Conservation (phyloP, 2,329 filamentous ascomycete species). For the Fusarium musae region DNA sequence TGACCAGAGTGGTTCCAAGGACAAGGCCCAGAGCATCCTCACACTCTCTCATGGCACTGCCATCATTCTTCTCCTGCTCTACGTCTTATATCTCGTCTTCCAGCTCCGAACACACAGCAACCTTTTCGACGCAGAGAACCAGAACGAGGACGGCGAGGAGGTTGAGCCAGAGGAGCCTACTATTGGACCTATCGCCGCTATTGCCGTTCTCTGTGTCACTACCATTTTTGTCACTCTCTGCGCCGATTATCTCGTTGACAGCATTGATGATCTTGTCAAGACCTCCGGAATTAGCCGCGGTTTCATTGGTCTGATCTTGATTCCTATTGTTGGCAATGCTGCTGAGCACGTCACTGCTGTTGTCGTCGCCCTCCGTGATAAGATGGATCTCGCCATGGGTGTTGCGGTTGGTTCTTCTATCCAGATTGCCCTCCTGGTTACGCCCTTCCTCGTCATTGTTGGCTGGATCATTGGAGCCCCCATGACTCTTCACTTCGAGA, state of each 20-base stretch:
- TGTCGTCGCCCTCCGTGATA: slow-evolving; percentile 81
- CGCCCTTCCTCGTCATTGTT: slow-evolving; percentile 81
- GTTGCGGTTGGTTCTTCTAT: slow-evolving; percentile 85
- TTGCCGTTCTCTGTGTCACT: slow-evolving; percentile 72
- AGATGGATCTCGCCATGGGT: slow-evolving; percentile 79
- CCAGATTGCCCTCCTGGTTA: slow-evolving; percentile 85
- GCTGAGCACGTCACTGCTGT: slow-evolving; percentile 86
- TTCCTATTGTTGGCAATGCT: slow-evolving; percentile 83
- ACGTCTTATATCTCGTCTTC: slow-evolving; percentile 81
- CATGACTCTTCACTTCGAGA: slow-evolving; percentile 85
- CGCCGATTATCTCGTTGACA: slow-evolving; percentile 81
- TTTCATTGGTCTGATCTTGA: slow-evolving; percentile 82
- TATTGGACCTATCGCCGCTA: slow-evolving; percentile 73
- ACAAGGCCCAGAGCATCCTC: slow-evolving; percentile 68
- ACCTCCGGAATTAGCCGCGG: slow-evolving; percentile 79
- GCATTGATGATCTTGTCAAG: slow-evolving; percentile 77
- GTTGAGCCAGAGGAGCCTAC: slow-evolving; percentile 58
- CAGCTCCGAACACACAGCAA: slow-evolving; percentile 80
- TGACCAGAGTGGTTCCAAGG: slow-evolving; percentile 54
- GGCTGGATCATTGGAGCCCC: slow-evolving; percentile 79
- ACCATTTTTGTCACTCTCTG: slow-evolving; percentile 78
- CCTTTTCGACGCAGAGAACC: slow-evolving; percentile 71
- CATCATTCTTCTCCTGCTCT: slow-evolving; percentile 78
- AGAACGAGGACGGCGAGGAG: slow-evolving; percentile 51
- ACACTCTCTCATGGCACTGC: slow-evolving; percentile 80